Percentiles rank a stretch among this genome's conserved stretches.
Conservation (phyloP, 768 basidiomycete genomes). For the Lactifluus volemus region DNA sequence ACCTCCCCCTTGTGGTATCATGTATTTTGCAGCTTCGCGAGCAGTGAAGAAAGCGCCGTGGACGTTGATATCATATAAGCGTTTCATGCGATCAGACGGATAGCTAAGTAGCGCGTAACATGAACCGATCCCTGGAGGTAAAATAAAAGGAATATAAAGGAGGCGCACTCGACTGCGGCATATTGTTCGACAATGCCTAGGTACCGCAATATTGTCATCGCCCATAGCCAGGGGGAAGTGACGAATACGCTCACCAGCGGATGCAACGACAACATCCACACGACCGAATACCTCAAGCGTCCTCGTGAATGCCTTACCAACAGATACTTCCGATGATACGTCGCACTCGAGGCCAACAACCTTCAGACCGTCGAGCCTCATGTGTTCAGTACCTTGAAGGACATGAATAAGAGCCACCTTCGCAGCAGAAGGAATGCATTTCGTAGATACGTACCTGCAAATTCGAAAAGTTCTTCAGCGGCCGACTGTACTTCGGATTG, state of each 20-base stretch:
- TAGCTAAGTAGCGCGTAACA: conserved; percentile 40
- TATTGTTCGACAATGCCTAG: conserved; percentile 84
- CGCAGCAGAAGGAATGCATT: conserved; percentile 18
- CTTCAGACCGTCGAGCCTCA: conserved; percentile 47
- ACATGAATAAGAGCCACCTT: conserved; percentile 23
- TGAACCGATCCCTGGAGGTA: not conserved
- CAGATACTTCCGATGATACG: conserved; percentile 73
- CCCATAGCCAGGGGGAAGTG: not conserved
- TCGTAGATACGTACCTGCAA: conserved; percentile 37
- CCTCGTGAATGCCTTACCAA: conserved; percentile 60
- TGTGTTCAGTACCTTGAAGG: conserved; percentile 45
- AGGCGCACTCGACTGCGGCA: conserved; percentile 67
- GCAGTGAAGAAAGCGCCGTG: conserved; percentile 96
- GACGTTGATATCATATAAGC: conserved; percentile 87
- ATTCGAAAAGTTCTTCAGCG: conserved; percentile 55
- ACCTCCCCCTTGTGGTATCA: conserved; percentile 75
- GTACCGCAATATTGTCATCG: not conserved
- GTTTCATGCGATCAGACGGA: conserved; percentile 76
- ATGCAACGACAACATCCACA: conserved; percentile 79
- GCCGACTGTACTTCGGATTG: conserved; percentile 56
- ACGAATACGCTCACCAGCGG: conserved; percentile 54
- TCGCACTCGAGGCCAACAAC: conserved; percentile 79
- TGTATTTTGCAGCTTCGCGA: conserved; percentile 84
- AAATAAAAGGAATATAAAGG: not conserved
- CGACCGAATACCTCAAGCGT: conserved; percentile 60